A percentile compares a stretch with the other conserved stretches of the same genome.
These are phyloP conservation scores for Furcasterigmium furcatum DNA, from an alignment of 2,329 filamentous ascomycete genomes.

Conservation along the genomic window DNA sequence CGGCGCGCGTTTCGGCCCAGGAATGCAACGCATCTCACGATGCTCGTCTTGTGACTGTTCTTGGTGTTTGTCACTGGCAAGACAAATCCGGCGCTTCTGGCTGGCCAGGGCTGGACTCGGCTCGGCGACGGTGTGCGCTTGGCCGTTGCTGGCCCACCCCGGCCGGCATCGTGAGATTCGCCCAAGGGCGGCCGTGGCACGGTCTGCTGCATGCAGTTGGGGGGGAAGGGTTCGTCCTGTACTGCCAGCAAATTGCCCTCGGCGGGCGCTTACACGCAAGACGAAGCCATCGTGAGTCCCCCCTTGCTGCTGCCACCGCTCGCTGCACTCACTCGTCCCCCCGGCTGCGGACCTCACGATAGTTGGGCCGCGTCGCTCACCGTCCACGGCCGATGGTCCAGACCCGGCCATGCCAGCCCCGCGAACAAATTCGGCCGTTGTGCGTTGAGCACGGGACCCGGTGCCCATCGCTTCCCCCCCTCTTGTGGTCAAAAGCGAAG, in stretches of 20 bases:
- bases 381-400: background rate
- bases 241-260: no score
- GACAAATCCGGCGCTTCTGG: no score
- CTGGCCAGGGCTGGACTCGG: background rate
- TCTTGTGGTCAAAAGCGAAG: background rate
- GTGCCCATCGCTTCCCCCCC: background rate
- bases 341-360: background rate
- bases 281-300: conserved; percentile 2
- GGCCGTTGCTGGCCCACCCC: background rate
- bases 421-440: background rate
- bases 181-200: background rate
- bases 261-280: no score
- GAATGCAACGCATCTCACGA: background rate
- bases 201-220: background rate
- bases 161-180: background rate
- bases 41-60: background rate
- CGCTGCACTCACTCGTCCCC: background rate
- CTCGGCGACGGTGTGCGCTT: background rate
- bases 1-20: background rate
- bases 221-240: background rate
- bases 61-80: no score
- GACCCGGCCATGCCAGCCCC: conserved; percentile 1
- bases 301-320: background rate
- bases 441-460: conserved; percentile 2
- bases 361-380: background rate